A percentile compares a stretch with the other conserved stretches of the same genome.
Conservation (phyloP, 768 basidiomycete genomes). For the Auricularia sp. region DNA sequence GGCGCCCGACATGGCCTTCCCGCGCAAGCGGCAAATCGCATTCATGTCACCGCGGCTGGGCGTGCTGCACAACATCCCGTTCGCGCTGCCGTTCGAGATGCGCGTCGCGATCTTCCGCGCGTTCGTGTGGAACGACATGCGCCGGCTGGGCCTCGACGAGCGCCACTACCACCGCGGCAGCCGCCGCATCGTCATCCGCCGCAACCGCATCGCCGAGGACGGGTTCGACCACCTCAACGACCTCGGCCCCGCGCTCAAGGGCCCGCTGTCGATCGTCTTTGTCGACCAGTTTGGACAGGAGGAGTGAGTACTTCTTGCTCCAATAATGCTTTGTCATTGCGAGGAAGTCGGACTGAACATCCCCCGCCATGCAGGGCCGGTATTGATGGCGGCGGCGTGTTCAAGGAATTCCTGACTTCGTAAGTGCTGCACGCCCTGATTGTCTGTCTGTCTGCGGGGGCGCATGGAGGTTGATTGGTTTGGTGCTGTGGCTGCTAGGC, state of each 20-base stretch:
- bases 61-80: slow-evolving; percentile 90
- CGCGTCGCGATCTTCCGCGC: slow-evolving; percentile 85
- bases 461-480: neutral
- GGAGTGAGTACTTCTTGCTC: slow-evolving; percentile 46
- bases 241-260: slow-evolving; percentile 66
- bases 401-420: slow-evolving; percentile 91
- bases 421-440: slow-evolving; percentile 14
- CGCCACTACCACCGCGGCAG: slow-evolving; percentile 14
- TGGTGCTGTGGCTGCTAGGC: slow-evolving; percentile 25
- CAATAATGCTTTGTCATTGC: no score
- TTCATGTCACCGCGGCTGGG: slow-evolving; percentile 78
- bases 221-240: slow-evolving; percentile 70
- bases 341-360: neutral
- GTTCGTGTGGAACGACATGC: slow-evolving; percentile 61
- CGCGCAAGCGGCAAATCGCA: slow-evolving; percentile 56
- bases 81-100: slow-evolving; percentile 85
- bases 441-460: neutral
- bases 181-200: slow-evolving; percentile 46
- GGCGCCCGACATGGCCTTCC: slow-evolving; percentile 6
- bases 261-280: slow-evolving; percentile 82
- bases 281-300: slow-evolving; percentile 79
- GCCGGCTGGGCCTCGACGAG: slow-evolving; percentile 19
- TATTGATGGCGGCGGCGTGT: slow-evolving; percentile 94
- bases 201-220: slow-evolving; percentile 76
- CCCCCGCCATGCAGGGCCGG: slow-evolving; percentile 50